Evolutionary conservation across 768 basidiomycete genomes (phyloP).

Genomic region (Zangia roseola): DNA sequence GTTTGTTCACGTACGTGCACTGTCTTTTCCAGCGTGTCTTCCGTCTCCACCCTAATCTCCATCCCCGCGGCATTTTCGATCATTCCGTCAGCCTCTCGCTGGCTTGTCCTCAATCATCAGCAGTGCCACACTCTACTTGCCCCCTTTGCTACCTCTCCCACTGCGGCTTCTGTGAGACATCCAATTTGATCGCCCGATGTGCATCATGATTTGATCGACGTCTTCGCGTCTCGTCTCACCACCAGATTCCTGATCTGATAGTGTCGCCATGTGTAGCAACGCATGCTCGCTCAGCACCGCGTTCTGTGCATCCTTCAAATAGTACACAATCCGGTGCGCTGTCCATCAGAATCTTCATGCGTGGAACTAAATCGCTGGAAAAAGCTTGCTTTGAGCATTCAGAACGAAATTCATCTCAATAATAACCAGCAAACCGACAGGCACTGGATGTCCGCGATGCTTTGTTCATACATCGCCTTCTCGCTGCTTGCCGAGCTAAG

Average conservation of each 20-base stretch:
- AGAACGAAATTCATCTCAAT: not conserved
- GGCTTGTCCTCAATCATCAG: conserved; percentile 11
- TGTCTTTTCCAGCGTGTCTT: conserved; percentile 30
- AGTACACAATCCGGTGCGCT: not conserved
- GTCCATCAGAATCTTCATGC: conserved; percentile 3
- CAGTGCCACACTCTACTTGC: conserved; percentile 13
- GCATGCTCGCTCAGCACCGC: conserved; percentile 20
- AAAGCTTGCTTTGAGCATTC: not conserved
- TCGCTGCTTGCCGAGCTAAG: conserved; percentile 13
- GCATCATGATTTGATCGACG: conserved; percentile 27
- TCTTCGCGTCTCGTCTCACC: conserved; percentile 10
- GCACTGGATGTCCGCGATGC: conserved; percentile 13
- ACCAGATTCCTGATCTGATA: conserved; percentile 19
- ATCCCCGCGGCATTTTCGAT: conserved; percentile 31
- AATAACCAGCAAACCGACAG: conserved; percentile 7
- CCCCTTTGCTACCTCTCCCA: conserved; percentile 3
- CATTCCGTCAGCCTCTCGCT: conserved; percentile 13
- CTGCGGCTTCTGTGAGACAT: conserved; percentile 27
- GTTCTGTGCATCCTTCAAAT: conserved; percentile 6
- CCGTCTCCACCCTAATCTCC: conserved; percentile 33
- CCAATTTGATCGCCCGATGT: conserved; percentile 20
- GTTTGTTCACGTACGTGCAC: conserved; percentile 36
- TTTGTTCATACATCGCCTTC: conserved; percentile 20
- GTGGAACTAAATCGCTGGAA: conserved; percentile 12
- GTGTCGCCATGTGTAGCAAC: conserved; percentile 22